These are phyloP conservation scores for Vanderwaltozyma tropicalis DNA, from an alignment of 805 yeast genomes.

Conservation along the genomic window DNA sequence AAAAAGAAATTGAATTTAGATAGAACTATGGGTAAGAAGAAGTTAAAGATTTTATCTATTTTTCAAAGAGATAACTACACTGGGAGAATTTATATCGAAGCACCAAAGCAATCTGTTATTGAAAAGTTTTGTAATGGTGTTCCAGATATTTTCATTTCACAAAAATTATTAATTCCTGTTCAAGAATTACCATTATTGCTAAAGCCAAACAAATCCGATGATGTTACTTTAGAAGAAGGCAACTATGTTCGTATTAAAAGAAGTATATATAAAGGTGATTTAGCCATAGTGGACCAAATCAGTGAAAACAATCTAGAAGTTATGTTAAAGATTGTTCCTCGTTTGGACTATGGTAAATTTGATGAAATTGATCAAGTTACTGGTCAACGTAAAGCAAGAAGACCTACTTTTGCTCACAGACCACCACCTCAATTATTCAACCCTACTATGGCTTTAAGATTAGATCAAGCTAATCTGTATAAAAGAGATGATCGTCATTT, in stretches of 20 bases:
- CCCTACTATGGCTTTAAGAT: constrained; percentile 78
- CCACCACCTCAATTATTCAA: constrained; percentile 82
- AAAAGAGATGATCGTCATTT: constrained; percentile 57
- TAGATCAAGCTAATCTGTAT: constrained; percentile 65
- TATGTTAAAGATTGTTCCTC: constrained; percentile 84
- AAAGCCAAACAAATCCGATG: constrained; percentile 81
- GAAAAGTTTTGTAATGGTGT: constrained; percentile 81
- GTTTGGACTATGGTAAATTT: constrained; percentile 79
- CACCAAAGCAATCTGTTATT: constrained; percentile 86
- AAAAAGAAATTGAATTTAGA: constrained; percentile 76
- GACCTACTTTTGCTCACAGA: constrained; percentile 50
- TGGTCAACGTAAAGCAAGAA: constrained; percentile 39
- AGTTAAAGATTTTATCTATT: constrained; percentile 78
- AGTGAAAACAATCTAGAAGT: constrained; percentile 94
- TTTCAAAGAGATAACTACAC: constrained; percentile 90
- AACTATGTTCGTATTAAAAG: constrained; percentile 82
- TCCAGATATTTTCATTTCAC: constrained; percentile 67
- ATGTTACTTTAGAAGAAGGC: constrained; percentile 83
- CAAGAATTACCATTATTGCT: constrained; percentile 89
- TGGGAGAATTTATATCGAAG: constrained; percentile 91
- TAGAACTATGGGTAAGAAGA: constrained; percentile 49
- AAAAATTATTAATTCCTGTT: constrained; percentile 83
- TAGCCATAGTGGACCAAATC: constrained; percentile 85
- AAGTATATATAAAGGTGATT: constrained; percentile 86
- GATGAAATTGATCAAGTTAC: constrained; percentile 42